Conservation (phyloP, 176 grass and related monocot genomes). For the Miscanthus lutarioriparius region DNA sequence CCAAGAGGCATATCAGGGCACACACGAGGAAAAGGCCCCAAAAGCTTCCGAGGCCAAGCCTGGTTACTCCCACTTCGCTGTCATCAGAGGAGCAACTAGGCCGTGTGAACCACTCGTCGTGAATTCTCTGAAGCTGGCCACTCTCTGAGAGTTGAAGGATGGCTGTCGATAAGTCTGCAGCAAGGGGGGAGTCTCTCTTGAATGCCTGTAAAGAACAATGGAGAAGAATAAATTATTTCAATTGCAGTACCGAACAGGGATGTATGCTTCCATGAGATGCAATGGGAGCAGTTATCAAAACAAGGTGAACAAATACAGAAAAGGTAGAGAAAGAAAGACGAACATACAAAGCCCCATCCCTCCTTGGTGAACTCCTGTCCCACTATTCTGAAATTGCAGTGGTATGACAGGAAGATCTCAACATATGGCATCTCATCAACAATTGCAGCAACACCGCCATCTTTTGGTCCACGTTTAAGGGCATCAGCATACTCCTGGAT, state of each 20-base stretch:
- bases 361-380: slow-evolving; percentile 84
- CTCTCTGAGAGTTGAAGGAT: slow-evolving; percentile 88
- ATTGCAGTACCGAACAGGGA: not conserved
- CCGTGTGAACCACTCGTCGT: slow-evolving; percentile 59
- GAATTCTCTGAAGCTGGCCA: slow-evolving; percentile 83
- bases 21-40: slow-evolving; percentile 86
- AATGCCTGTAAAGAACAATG: slow-evolving; percentile 64
- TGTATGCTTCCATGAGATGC: slow-evolving; percentile 8
- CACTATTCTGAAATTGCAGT: slow-evolving; percentile 80
- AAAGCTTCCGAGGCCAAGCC: slow-evolving; percentile 71
- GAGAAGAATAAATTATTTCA: not conserved
- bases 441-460: slow-evolving; percentile 79
- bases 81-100: slow-evolving; percentile 55
- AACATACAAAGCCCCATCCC: slow-evolving; percentile 98
- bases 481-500: slow-evolving; percentile 66
- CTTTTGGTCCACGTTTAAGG: slow-evolving; percentile 64
- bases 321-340: not conserved
- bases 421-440: slow-evolving; percentile 82
- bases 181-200: slow-evolving; percentile 86
- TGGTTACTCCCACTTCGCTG: slow-evolving; percentile 45
- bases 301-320: not conserved
- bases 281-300: not conserved
- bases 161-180: slow-evolving; percentile 80
- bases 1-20: slow-evolving; percentile 56
- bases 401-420: slow-evolving; percentile 66